Evolutionary conservation across 108 stramenopile species (phyloP).

Genomic region (Nitzschia inconspicua): DNA sequence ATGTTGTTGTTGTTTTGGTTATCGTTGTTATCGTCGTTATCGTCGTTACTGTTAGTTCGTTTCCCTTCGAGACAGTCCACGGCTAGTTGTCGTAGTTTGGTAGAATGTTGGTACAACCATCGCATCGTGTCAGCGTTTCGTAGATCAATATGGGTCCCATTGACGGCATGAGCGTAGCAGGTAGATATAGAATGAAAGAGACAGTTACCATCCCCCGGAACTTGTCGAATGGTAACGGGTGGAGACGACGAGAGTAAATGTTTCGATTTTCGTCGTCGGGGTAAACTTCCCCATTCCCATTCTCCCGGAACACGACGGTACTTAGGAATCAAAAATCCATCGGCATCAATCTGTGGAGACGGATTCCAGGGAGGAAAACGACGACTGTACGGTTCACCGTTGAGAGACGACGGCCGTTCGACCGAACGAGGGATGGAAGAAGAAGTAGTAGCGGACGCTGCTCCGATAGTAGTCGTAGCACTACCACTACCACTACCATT

Average conservation of each 20-base stretch:
- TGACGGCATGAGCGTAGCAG: conserved; percentile 23
- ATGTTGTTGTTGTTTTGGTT: neutral
- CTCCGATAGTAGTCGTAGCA: neutral
- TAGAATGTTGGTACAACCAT: conserved; percentile 41
- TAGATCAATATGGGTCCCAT: conserved; percentile 61
- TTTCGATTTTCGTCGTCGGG: conserved; percentile 1
- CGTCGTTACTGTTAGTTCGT: neutral
- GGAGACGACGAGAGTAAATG: no score
- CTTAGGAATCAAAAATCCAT: conserved; percentile 55
- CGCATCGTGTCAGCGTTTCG: conserved; percentile 20
- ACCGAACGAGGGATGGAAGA: conserved; percentile 1
- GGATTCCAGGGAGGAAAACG: conserved; percentile 78
- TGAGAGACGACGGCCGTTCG: neutral
- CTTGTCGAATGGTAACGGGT: conserved; percentile 74
- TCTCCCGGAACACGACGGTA: conserved; percentile 65
- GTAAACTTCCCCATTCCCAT: conserved; percentile 55
- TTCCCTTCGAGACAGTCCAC: conserved; percentile 46
- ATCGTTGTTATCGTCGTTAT: neutral
- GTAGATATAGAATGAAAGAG: conserved; percentile 72
- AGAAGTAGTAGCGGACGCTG: neutral
- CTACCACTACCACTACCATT: no score
- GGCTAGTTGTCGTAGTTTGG: conserved; percentile 36
- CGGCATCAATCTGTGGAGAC: conserved; percentile 57
- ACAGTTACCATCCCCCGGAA: conserved; percentile 93
- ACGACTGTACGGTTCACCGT: neutral